phyloP scores from a whole-genome alignment of 345 rosid genomes.

The Physaria fendleri region DNA sequence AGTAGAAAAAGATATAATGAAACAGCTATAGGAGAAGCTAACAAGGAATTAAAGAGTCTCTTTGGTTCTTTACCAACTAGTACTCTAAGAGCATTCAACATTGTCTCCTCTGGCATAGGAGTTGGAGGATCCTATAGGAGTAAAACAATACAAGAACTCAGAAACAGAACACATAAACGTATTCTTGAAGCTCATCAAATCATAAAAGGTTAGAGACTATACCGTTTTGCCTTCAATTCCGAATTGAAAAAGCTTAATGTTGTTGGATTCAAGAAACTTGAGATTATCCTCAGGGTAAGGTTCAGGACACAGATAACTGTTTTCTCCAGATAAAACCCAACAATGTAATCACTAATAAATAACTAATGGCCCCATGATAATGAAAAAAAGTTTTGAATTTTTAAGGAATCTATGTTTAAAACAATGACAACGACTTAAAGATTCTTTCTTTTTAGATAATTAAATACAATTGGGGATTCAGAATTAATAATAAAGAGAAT shows the following conservation, averaged over 20 bases:
- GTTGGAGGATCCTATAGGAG: constrained; percentile 49
- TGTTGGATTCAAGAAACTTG: constrained; percentile 44
- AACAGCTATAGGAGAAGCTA: not conserved
- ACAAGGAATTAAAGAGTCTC: not conserved
- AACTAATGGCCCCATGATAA: not conserved
- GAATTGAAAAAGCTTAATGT: constrained; percentile 63
- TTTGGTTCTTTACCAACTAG: constrained; percentile 51
- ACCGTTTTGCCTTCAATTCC: constrained; percentile 86
- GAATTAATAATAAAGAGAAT: constrained; percentile 8
- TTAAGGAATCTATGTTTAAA: not conserved
- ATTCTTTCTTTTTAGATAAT: not conserved
- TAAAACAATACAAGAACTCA: constrained; percentile 23
- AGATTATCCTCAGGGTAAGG: constrained; percentile 70
- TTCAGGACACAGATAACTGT: constrained; percentile 79
- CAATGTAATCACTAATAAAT: not conserved
- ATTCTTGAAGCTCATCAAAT: not conserved
- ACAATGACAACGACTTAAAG: constrained; percentile 8
- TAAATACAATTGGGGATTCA: constrained; percentile 1
- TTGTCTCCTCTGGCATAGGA: constrained; percentile 45
- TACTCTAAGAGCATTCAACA: constrained; percentile 63
- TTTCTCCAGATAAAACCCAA: constrained; percentile 10
- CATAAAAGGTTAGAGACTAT: not conserved
- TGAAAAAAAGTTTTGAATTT: not conserved
- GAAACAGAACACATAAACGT: not conserved
- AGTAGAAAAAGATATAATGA: not conserved